Conservation (phyloP, 371 early-diverging fungal genomes). For the Haplosporangium sp. region DNA sequence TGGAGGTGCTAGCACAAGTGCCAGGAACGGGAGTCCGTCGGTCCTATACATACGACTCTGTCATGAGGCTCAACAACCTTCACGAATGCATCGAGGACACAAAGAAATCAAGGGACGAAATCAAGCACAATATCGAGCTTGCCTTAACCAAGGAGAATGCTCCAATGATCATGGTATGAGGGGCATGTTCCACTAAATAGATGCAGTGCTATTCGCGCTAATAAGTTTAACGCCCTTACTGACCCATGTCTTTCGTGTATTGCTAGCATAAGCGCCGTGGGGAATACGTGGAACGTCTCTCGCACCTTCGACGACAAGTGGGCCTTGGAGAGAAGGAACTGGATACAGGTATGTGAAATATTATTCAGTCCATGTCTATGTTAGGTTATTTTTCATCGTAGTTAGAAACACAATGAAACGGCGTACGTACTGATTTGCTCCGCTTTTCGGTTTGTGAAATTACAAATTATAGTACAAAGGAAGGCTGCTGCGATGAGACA, state of each 20-base stretch:
- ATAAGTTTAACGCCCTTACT: too few relatives aligned
- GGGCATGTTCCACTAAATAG: too few relatives aligned
- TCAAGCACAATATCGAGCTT: conserved; percentile 57
- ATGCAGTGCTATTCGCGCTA: too few relatives aligned
- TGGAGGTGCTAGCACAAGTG: conserved; percentile 4
- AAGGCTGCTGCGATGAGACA: conserved; percentile 33
- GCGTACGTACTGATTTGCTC: too few relatives aligned
- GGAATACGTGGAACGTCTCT: conserved; percentile 41
- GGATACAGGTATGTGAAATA: conserved; percentile 27
- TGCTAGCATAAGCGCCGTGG: conserved; percentile 43
- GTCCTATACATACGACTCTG: conserved; percentile 66
- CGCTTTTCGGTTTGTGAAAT: neutral
- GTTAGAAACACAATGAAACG: too few relatives aligned
- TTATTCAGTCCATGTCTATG: too few relatives aligned
- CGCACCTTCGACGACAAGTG: conserved; percentile 55
- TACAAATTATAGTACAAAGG: conserved; percentile 32
- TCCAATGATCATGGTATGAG: conserved; percentile 57
- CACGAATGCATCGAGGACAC: conserved; percentile 70
- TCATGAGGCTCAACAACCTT: conserved; percentile 64
- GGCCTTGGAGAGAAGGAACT: conserved; percentile 50
- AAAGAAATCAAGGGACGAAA: conserved; percentile 61
- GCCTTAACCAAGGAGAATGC: conserved; percentile 57
- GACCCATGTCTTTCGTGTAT: neutral
- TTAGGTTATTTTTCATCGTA: too few relatives aligned
- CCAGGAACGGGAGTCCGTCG: conserved; percentile 46